Evolutionary conservation across 2,329 filamentous ascomycete genomes (phyloP), one percentile per base, ranked within the genome.

Genomic region (Claviceps arundinis): DNA sequence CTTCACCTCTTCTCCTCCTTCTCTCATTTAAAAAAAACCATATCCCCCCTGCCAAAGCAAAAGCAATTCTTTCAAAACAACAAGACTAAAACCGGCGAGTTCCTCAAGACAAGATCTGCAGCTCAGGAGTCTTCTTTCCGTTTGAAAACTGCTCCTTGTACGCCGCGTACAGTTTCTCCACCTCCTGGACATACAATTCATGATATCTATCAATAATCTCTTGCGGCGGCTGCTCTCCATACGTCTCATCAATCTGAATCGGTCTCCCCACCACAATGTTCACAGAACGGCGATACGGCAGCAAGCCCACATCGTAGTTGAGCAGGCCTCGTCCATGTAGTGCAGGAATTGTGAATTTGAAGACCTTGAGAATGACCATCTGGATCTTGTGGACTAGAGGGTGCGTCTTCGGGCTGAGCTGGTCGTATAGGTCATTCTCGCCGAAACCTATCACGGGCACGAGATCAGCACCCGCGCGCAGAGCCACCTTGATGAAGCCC

Each of bases 241-340:
- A 71, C 19, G 75, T 70, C 55, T 77, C 75, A 49, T 78, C 70
- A 5, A 95, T 84, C 56, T 75, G 73, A 55, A 96, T 89, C 0
- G 91, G 89, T 50, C 79, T 76, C 3, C 91, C 91, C 14, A 95
- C 87, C 13, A 98, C 90, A 47, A 96, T 81, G 63, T 97, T 93
- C 54, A 98, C 73, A 11, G 89, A 84, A 49, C 84, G 76, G 13
- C 93, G 82, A 66, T 96, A 97, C 0, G 93, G 93, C 87, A 97
- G 89, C 61, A 97, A 72, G 4, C 93, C 93, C 14, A 96, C 88
- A 65, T 98, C 93, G 64, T 98, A 97, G 68, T 98, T 98, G 71
- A 97, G 95, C 42, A 97, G 84, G 13, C 91, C 91, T 26, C 90
- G 73, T 2, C 90, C 91, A 65, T 95, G 89, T 61, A 96, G 85